Percentiles rank a stretch among this genome's conserved stretches.
Conservation (phyloP, 306 rosid genomes). For the Clitoria ternatea region DNA sequence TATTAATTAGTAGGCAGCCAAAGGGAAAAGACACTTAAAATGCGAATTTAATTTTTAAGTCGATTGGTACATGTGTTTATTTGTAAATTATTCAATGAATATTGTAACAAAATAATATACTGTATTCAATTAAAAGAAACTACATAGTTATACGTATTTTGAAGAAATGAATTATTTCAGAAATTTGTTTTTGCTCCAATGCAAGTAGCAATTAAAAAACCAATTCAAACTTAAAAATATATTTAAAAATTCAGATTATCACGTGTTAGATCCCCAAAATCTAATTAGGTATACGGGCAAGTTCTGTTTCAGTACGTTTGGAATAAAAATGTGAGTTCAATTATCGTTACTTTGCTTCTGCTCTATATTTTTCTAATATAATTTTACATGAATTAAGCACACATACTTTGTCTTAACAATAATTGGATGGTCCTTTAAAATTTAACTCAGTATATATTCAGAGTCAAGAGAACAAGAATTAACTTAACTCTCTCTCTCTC, state of each 20-base stretch:
- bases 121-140: neutral
- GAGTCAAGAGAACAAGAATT: too few species aligned
- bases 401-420: too few species aligned
- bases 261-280: neutral
- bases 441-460: too few species aligned
- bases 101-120: neutral
- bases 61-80: neutral
- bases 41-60: neutral
- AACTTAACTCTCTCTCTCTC: too few species aligned
- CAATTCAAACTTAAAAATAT: neutral
- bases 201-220: neutral
- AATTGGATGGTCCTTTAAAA: too few species aligned
- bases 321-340: neutral
- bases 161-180: neutral
- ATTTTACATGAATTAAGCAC: too few species aligned
- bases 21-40: neutral
- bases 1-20: neutral
- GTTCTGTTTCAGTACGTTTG: neutral
- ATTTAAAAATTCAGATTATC: neutral
- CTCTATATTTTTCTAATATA: neutral
- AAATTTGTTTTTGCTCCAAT: neutral
- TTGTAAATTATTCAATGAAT: neutral
- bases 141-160: neutral
- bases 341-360: neutral
- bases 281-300: neutral